Evolutionary conservation across 495 filamentous ascomycete species (phyloP).

Genomic region (Tetracladium setigerum): DNA sequence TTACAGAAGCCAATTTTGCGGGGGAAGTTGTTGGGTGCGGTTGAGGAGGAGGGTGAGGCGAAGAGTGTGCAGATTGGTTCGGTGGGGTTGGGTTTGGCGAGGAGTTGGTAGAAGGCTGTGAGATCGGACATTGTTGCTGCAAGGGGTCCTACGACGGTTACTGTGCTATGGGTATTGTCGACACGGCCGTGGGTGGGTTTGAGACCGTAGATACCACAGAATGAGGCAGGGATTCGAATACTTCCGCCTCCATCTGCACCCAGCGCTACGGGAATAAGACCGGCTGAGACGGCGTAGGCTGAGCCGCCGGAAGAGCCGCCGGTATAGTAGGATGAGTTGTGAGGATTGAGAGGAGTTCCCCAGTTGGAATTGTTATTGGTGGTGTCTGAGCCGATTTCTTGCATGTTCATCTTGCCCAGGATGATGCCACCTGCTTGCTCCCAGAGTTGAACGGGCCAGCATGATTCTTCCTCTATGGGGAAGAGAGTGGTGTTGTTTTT

Average conservation of each 20-base stretch:
- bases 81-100: conserved; percentile 60
- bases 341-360: conserved; percentile 80
- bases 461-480: conserved; percentile 43
- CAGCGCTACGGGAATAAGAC: conserved; percentile 72
- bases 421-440: conserved; percentile 74
- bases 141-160: conserved; percentile 69
- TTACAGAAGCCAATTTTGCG: conserved; percentile 56
- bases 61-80: conserved; percentile 19
- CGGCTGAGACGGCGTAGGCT: conserved; percentile 68
- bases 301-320: conserved; percentile 85
- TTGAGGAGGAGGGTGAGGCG: conserved; percentile 23
- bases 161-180: conserved; percentile 49
- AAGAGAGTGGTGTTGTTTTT: conserved; percentile 41
- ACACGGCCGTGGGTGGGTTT: conserved; percentile 79
- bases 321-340: conserved; percentile 72
- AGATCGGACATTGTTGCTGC: conserved; percentile 72
- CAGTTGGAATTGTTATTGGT: conserved; percentile 75
- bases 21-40: conserved; percentile 8
- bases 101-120: conserved; percentile 69
- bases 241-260: conserved; percentile 86
- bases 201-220: conserved; percentile 82
- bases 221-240: conserved; percentile 72
- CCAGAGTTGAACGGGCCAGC: conserved; percentile 70
- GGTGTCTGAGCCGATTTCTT: conserved; percentile 80
- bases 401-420: conserved; percentile 84